Conservation (phyloP, 768 basidiomycete species). For the Naganishia onofrii region DNA sequence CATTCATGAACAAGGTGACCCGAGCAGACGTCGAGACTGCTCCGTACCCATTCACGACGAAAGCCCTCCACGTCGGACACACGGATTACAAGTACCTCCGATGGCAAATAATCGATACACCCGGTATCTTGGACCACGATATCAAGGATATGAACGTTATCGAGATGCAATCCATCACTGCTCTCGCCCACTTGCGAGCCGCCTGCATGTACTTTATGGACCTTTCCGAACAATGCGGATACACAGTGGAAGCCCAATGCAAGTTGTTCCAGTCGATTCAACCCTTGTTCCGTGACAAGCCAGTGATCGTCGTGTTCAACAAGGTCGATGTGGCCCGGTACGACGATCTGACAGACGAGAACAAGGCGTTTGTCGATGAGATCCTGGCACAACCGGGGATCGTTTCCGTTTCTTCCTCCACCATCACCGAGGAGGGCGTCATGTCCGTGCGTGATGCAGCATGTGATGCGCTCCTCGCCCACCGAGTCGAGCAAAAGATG, state of each 20-base stretch:
- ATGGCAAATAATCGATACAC: conserved; percentile 99
- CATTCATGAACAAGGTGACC: conserved; percentile 99
- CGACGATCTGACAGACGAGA: conserved; percentile 74
- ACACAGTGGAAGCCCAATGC: conserved; percentile 93
- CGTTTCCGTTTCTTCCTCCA: conserved; percentile 81
- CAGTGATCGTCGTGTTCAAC: conserved; percentile 91
- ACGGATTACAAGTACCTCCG: conserved; percentile 98
- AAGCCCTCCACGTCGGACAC: conserved; percentile 96
- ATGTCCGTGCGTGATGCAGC: conserved; percentile 94
- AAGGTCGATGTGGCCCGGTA: conserved; percentile 92
- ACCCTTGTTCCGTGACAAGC: conserved; percentile 90
- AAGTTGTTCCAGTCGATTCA: conserved; percentile 99
- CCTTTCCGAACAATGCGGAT: conserved; percentile 95
- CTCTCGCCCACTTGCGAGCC: conserved; percentile 89
- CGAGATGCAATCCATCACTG: conserved; percentile 98
- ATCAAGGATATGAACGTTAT: conserved; percentile 99
- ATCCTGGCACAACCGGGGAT: conserved; percentile 66
- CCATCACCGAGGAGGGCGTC: conserved; percentile 94
- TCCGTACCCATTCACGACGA: conserved; percentile 93
- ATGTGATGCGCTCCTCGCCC: conserved; percentile 90
- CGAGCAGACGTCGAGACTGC: conserved; percentile 84
- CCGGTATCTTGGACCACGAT: conserved; percentile 95
- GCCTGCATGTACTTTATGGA: conserved; percentile 99
- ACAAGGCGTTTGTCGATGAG: conserved; percentile 76
- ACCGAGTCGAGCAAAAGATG: conserved; percentile 89